Evolutionary conservation across 2,329 filamentous ascomycete species (phyloP).

Genomic region (Phyllosticta paracitricarpa): DNA sequence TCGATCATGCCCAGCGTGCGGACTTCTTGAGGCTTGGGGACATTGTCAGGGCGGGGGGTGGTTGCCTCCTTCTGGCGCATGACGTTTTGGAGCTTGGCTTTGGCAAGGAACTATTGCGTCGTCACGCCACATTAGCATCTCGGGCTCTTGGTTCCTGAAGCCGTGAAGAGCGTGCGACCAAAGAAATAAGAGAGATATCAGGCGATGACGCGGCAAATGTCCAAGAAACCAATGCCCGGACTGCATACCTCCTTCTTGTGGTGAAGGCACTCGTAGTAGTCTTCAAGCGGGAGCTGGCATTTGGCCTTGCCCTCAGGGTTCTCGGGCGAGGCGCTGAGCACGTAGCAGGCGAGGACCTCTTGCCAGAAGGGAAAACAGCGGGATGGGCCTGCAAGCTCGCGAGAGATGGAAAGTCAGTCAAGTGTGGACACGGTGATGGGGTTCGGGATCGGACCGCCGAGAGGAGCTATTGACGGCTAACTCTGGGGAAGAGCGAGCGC

Average conservation of each 20-base stretch:
- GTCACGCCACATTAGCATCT: background rate
- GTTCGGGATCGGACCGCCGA: background rate
- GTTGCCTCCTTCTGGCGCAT: constrained; percentile 69
- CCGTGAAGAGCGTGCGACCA: background rate
- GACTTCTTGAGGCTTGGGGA: constrained; percentile 76
- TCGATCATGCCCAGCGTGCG: constrained; percentile 74
- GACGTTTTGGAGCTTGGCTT: constrained; percentile 72
- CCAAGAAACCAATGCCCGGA: background rate
- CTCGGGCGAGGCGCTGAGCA: constrained; percentile 72
- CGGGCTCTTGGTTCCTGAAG: background rate
- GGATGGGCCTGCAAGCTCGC: constrained; percentile 43
- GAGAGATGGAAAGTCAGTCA: background rate
- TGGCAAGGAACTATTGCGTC: constrained; percentile 52
- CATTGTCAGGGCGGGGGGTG: constrained; percentile 66
- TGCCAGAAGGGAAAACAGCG: constrained; percentile 99
- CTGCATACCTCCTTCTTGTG: constrained; percentile 90
- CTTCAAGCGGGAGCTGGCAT: constrained; percentile 75
- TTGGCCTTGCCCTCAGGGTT: constrained; percentile 90
- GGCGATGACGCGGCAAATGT: background rate
- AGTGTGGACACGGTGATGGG: background rate
- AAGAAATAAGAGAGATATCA: background rate
- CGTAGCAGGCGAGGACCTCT: constrained; percentile 96
- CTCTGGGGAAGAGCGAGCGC: background rate
- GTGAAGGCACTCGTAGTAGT: constrained; percentile 98
- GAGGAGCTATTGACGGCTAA: constrained; percentile 14